These are phyloP conservation scores for Thalassiosira delicatula DNA, from an alignment of 352 stramenopile species.

Conservation along the genomic window DNA sequence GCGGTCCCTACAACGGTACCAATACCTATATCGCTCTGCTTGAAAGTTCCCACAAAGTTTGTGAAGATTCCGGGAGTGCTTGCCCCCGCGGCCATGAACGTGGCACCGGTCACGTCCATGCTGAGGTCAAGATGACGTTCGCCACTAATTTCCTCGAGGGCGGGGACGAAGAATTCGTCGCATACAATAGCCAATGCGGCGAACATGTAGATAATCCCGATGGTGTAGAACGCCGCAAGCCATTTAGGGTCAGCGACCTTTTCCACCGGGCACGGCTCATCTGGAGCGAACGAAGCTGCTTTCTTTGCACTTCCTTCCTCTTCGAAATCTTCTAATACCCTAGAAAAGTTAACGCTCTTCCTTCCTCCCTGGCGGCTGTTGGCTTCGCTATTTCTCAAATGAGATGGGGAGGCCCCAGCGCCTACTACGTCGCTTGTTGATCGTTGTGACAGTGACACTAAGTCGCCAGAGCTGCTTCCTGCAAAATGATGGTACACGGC, in stretches of 20 bases:
- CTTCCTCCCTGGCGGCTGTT: too few relatives aligned
- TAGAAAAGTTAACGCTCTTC: too few relatives aligned
- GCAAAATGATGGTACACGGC: too few relatives aligned
- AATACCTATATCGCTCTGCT: conserved; percentile 86
- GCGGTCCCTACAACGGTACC: conserved; percentile 88
- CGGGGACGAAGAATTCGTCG: conserved; percentile 88
- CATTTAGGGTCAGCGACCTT: conserved; percentile 46
- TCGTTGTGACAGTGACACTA: too few relatives aligned
- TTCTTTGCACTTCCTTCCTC: too few relatives aligned
- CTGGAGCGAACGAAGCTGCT: too few relatives aligned
- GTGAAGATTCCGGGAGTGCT: conserved; percentile 87
- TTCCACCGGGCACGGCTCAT: not conserved
- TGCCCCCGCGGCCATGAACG: conserved; percentile 86
- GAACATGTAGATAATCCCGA: conserved; percentile 86
- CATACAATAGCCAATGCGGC: conserved; percentile 85
- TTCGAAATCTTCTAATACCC: too few relatives aligned
- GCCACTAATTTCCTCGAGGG: conserved; percentile 83
- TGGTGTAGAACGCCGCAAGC: conserved; percentile 45
- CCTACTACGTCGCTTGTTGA: too few relatives aligned
- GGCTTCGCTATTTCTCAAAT: too few relatives aligned
- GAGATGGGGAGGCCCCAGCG: too few relatives aligned
- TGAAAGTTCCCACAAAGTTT: conserved; percentile 84
- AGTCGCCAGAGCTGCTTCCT: too few relatives aligned
- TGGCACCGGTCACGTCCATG: conserved; percentile 86
- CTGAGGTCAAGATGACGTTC: conserved; percentile 67